Conservation (phyloP, 768 basidiomycete genomes). For the Baorangia bicolor region DNA sequence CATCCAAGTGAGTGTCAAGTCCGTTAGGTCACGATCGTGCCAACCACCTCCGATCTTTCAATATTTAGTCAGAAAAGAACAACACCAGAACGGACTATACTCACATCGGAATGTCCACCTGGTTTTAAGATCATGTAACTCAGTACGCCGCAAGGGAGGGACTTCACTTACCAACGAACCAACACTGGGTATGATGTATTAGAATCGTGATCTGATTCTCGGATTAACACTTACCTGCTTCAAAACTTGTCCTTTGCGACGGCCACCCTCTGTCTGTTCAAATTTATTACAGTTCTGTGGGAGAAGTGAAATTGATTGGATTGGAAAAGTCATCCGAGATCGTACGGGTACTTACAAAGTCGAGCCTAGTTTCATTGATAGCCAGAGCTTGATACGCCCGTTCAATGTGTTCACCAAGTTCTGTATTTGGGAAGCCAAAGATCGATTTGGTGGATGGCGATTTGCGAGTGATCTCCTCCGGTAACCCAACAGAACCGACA, state of each 20-base stretch:
- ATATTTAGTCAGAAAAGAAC: background rate
- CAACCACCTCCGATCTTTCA: constrained; percentile 70
- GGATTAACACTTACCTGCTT: constrained; percentile 48
- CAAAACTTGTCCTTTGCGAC: constrained; percentile 53
- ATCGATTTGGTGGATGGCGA: constrained; percentile 46
- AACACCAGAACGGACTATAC: background rate
- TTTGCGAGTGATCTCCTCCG: constrained; percentile 56
- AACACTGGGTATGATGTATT: constrained; percentile 44
- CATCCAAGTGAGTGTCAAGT: constrained; percentile 66
- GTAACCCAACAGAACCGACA: constrained; percentile 70
- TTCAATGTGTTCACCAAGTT: constrained; percentile 62
- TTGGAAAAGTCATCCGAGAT: background rate
- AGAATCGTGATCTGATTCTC: background rate
- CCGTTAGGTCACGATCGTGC: constrained; percentile 63
- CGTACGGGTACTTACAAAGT: constrained; percentile 52
- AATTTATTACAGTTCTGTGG: constrained; percentile 61
- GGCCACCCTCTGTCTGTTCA: constrained; percentile 52
- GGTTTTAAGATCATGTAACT: constrained; percentile 9
- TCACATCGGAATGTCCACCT: constrained; percentile 32
- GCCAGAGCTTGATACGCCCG: constrained; percentile 70
- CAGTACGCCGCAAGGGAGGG: background rate
- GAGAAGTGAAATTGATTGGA: background rate
- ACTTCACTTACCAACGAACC: constrained; percentile 60
- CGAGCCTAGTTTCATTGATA: constrained; percentile 61
- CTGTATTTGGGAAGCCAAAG: constrained; percentile 64